Base-by-base conservation (phyloP, 2,329 filamentous ascomycete species). In the Lachnellula occidentalis region DNA sequence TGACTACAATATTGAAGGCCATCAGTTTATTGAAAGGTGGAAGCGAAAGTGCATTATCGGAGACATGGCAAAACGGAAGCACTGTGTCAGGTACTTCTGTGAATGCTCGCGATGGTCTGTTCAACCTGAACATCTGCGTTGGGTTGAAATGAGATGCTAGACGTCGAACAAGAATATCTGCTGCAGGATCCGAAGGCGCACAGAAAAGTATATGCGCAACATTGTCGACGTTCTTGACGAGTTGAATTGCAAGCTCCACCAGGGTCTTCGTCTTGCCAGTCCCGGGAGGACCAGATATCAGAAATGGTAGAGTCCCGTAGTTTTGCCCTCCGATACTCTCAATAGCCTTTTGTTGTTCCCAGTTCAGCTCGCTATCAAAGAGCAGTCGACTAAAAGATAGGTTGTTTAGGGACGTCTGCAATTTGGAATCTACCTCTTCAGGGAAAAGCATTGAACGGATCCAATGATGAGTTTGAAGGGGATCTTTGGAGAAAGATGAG, bases 241-340 rank as follows among this genome's bases (percentile, higher is more conserved):
- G 51, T 43, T 61, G 59, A 1, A 59, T 41, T 14, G 59, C 59
- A 27, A 56, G 37, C 48, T 61, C 59, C 8, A 61, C 53, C 17
- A 61, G 31, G 12, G 57, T 61, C 41, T 61, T 61, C 7, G 59
- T 61, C 34, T 61, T 61, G 12, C 59, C 59, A 19, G 59, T 61
- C 15, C 59, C 59, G 21, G 59, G 59, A 46, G 59, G 59, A 1
- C 59, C 59, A 34, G 57, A 61, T 5, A 61, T 50, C n/a, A 61
- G 41, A 39, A 56, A 61, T 27, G 59, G 59, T n/a, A 61, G 45
- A 15, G 45, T 49, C 7, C 59, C 57, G 48, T 57, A 61, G 15
- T 61, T 54, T 14, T 56, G 50, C 1, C 45, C 46, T 41, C 57
- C 54, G 21, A 61, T 53, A 34, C 55, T 59, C 19, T 57, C 53